These are phyloP conservation scores for Helicocarpus griseus DNA, from an alignment of 2,329 filamentous ascomycete genomes.

Conservation along the genomic window DNA sequence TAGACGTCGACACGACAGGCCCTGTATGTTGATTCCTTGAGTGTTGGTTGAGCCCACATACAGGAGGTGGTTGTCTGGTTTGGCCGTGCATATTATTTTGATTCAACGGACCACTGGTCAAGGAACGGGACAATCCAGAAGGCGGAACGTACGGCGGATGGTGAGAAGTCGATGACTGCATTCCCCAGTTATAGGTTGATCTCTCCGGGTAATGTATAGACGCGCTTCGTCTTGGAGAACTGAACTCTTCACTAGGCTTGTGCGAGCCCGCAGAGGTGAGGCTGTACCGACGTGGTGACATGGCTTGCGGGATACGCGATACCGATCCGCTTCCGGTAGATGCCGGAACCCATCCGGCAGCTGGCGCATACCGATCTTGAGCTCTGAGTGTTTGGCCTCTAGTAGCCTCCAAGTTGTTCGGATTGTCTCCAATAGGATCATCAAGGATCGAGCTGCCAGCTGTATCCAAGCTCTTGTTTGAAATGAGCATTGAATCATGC, in stretches of 20 bases:
- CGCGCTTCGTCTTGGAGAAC: not conserved
- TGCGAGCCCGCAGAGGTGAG: not conserved
- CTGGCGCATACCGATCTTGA: not conserved
- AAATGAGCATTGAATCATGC: not conserved
- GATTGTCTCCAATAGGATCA: not conserved
- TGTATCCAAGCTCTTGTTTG: constrained; percentile 5
- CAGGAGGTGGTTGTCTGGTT: not conserved
- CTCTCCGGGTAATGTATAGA: not conserved
- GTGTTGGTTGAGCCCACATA: not conserved
- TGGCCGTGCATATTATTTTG: not conserved
- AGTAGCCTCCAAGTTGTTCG: not conserved
- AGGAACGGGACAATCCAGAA: not conserved
- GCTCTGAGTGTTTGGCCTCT: not conserved
- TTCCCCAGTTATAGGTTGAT: not conserved
- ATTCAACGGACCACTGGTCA: not conserved
- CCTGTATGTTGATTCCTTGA: not conserved
- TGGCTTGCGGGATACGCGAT: not conserved
- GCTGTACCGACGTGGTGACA: not conserved
- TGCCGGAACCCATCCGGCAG: not conserved
- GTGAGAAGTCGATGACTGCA: not conserved
- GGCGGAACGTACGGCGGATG: not conserved
- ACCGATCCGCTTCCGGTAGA: not conserved
- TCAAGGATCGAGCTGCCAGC: constrained; percentile 5
- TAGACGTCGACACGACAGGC: not conserved
- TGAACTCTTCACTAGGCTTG: not conserved